Evolutionary conservation across 2,329 filamentous ascomycete genomes (phyloP), one percentile per base, ranked within the genome.

Genomic region (Xenosphaeropsis pyriputrescens): DNA sequence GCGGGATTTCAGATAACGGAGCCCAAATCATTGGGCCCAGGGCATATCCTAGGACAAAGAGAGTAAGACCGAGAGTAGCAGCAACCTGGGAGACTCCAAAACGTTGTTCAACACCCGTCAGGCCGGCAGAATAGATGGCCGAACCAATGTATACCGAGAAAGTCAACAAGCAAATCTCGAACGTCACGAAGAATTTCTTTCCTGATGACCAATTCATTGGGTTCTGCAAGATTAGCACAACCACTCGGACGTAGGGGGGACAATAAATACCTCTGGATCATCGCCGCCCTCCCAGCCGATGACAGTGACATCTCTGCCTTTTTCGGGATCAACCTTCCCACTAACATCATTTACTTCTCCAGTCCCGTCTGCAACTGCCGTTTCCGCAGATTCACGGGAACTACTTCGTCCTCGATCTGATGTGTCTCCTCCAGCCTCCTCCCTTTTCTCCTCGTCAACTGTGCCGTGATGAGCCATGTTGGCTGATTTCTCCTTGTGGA

Each of bases 11-110:
- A 7, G 56, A 61, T 42, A 71, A 52, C 0, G 67, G 60, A 4
- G 57, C 50, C 50, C 56, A 61, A 8, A 62, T 45, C 34, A 61
- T 34, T 32, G 38, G 38, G 14, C 38, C 67, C 9, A 66, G 33
- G 26, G 64, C 67, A 41, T 68, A 68, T 2, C 65, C 68, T 8
- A 60, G 48, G 2, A 69, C 64, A 45, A 68, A 70, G 1, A 70
- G 50, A 2, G 63, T 61, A 9, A 72, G 55, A n/a, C 67, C 67
- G 0, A 71, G 55, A 0, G 60, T 59, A 0, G 64, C 64, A 5
- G 59, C 64, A 12, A 63, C 58, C 13, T 52, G 48, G 17, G 55
- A 57, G 2, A 67, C 61, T 3, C 57, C 57, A 42, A 71, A 71
- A 4, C 53, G 51, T 7, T 54, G 42, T 41, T 57, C 55, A 12